Percentiles rank a stretch among this genome's conserved stretches.
phyloP scores from a whole-genome alignment of 768 basidiomycete species.

The Phlebiopsis flavidoalba region DNA sequence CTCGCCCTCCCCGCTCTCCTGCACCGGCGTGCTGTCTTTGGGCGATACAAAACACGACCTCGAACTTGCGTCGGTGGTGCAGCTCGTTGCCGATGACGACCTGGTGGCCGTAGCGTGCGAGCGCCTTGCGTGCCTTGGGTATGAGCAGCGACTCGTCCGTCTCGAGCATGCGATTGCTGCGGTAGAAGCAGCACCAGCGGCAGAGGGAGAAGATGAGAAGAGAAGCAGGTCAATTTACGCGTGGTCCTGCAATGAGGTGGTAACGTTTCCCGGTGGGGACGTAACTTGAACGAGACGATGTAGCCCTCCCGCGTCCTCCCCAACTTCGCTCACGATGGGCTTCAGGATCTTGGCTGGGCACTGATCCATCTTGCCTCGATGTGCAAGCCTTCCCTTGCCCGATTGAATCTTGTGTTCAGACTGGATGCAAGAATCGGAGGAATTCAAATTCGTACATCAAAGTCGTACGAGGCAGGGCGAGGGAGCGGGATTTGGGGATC shows the following conservation, averaged over 20 bases:
- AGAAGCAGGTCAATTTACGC: background rate
- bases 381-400: conserved; percentile 81
- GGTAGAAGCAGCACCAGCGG: background rate
- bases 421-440: conserved; percentile 33
- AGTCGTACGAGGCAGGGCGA: background rate
- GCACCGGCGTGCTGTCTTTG: conserved; percentile 16
- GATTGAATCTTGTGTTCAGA: conserved; percentile 99
- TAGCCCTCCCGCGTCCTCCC: conserved; percentile 86
- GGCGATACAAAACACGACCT: conserved; percentile 89
- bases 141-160: conserved; percentile 80
- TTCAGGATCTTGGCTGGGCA: conserved; percentile 95
- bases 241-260: background rate
- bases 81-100: conserved; percentile 96
- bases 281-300: conserved; percentile 95
- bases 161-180: conserved; percentile 74
- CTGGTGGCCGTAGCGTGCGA: conserved; percentile 94
- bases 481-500: background rate
- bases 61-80: conserved; percentile 79
- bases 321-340: conserved; percentile 90
- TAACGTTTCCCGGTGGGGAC: conserved; percentile 1
- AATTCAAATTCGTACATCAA: background rate
- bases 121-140: conserved; percentile 84
- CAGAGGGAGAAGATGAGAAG: background rate
- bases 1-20: conserved; percentile 15
- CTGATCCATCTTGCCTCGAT: conserved; percentile 94